phyloP scores from a whole-genome alignment of 345 rosid species.

The Carallia pectinifolia region DNA sequence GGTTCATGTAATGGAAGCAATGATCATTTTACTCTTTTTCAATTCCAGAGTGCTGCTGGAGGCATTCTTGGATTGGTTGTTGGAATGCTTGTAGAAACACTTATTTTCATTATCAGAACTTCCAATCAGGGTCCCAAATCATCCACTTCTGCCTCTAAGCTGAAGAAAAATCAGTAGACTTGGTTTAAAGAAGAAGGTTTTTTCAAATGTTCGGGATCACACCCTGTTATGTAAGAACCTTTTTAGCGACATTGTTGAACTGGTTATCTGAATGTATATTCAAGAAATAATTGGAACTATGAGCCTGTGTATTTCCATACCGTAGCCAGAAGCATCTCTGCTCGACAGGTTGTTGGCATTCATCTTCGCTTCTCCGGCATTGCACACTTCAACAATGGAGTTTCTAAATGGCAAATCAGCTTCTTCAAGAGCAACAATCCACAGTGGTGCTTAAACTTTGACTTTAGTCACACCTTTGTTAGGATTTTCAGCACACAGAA shows the following conservation, averaged over 20 bases:
- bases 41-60: constrained; percentile 82
- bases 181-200: not conserved
- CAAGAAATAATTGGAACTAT: too few species aligned
- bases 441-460: too few species aligned
- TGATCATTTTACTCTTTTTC: not conserved
- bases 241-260: not conserved
- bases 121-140: constrained; percentile 45
- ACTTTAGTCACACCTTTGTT: too few species aligned
- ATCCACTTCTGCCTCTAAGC: constrained; percentile 39
- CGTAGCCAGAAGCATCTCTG: too few species aligned
- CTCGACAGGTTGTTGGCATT: too few species aligned
- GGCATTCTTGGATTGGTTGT: constrained; percentile 86
- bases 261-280: not conserved
- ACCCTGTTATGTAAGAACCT: not conserved
- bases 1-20: not conserved
- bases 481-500: too few species aligned
- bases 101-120: constrained; percentile 77
- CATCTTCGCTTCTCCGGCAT: too few species aligned
- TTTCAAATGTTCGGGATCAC: not conserved
- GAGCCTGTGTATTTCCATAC: too few species aligned
- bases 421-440: too few species aligned
- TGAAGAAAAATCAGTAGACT: constrained; percentile 68
- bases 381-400: too few species aligned
- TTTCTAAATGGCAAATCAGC: too few species aligned
- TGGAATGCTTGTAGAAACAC: constrained; percentile 89